Percentiles rank a stretch among this genome's conserved stretches.
Evolutionary conservation across 495 filamentous ascomycete species (phyloP).

Genomic region (Chaetomidium leptoderma): DNA sequence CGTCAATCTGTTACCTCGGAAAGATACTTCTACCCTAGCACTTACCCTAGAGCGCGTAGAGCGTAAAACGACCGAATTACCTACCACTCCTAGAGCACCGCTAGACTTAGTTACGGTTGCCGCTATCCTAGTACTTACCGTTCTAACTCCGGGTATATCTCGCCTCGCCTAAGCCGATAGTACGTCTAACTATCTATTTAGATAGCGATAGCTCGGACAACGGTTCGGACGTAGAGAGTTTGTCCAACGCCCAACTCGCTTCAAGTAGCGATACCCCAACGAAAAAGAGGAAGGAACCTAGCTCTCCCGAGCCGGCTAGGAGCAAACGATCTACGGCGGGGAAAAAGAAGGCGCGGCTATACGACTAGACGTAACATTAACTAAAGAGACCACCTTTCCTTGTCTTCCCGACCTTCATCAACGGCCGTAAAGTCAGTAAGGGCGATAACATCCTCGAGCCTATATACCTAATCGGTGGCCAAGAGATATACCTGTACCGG

Average conservation of each 20-base stretch:
- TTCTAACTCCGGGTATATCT: not conserved
- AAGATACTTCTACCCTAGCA: no score
- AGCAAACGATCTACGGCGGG: constrained; percentile 5
- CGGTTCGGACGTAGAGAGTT: no score
- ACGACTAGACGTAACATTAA: not conserved
- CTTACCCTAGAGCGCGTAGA: no score
- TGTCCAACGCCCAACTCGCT: no score
- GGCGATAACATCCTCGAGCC: no score
- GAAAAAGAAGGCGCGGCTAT: constrained; percentile 1
- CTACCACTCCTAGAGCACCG: not conserved
- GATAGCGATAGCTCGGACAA: no score
- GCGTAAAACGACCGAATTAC: no score
- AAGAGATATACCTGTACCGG: no score
- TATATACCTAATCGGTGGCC: no score
- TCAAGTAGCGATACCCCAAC: no score
- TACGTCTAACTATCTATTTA: not conserved
- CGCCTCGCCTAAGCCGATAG: not conserved
- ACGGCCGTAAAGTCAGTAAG: no score
- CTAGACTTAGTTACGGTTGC: not conserved
- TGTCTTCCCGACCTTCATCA: not conserved
- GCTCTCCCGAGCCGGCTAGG: constrained; percentile 6
- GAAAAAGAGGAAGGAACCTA: not conserved
- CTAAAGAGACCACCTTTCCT: not conserved
- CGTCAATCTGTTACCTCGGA: no score
- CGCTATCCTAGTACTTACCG: not conserved